Base-by-base conservation (phyloP, 2,329 filamentous ascomycete species). In the Diaporthe longicolla region DNA sequence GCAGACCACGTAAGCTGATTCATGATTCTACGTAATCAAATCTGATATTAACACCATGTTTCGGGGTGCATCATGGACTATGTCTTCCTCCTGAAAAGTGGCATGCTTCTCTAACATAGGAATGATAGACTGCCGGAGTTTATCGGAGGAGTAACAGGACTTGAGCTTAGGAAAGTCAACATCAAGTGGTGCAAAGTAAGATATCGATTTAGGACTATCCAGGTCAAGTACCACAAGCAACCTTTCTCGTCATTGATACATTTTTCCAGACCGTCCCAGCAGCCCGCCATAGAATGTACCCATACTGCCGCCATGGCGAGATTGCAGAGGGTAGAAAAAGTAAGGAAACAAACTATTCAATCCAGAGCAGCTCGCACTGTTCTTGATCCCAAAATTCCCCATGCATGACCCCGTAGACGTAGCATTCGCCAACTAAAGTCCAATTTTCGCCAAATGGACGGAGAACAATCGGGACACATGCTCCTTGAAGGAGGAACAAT, bases 1-100 rank as follows among this genome's bases (percentile, higher is more conserved):
- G 45, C 52, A 66, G 45, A 52, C 21, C 45, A 66, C 45, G 45
- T 21, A 50, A 52, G 45, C 52, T 24, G 61, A 66, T 37, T 66
- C 1, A 65, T 65, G 61, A 15, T 21, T 65, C n/a, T 50, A 65
- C 4, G 40, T 17, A 37, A 37, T 2, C 21, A 3, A 24, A 37
- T 2, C 9, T 21, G 7, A 35, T 7, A 11, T n/a, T n/a, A n/a
- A n/a, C n/a, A n/a, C n/a, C n/a, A n/a, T n/a, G n/a, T n/a, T n/a
- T n/a, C n/a, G n/a, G n/a, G n/a, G n/a, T n/a, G n/a, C n/a, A n/a
- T n/a, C n/a, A n/a, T n/a, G n/a, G n/a, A n/a, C n/a, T n/a, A n/a
- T n/a, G n/a, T n/a, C n/a, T 29, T 29, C 5, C 29, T 5, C 29
- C 29, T 29, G 29, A 29, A 29, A 3, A 29, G 29, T 29, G 29